Evolutionary conservation across 495 filamentous ascomycete species (phyloP), one percentile per base, ranked within the genome.

Genomic region (Cryomyces minteri): DNA sequence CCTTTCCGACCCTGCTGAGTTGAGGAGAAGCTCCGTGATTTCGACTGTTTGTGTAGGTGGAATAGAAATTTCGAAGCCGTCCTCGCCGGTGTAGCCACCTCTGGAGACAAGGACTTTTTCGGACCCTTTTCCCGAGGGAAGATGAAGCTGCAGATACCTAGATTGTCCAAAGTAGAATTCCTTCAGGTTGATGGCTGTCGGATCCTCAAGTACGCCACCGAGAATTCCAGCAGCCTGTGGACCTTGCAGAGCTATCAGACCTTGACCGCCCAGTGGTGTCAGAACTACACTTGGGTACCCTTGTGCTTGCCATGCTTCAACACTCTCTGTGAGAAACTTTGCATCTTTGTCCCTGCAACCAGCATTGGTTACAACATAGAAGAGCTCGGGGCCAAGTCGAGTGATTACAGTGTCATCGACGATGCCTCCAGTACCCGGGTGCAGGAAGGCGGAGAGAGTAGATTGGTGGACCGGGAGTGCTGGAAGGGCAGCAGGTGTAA

Each of bases 361-460:
- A n/a, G 90, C 90, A 61, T 98, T 98, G 31, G 88, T 94, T 42
- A 98, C 90, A 34, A 95, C 70, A 63, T 95, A 94, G 64, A 92
- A 94, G 32, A 61, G 54, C 38, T 81, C 74, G 11, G 72, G 70
- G 10, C 67, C 67, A 7, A 87, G 68, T 46, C 79, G 67, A 18
- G 86, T 92, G 53, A 98, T 79, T 45, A 98, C 80, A 6, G 79
- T 82, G 61, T 98, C 90, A 55, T 98, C 90, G 30, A 94, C 74
- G 48, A 96, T 94, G 11, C 90, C 88, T 32, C 90, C 90, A 0
- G 81, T 88, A 0, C 66, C 67, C 4, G 78, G 75, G 53, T 78
- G 77, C 31, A 98, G 67, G 14, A 98, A 66, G n/a, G 74, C 76
- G 6, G 81, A 88, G 3, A 98, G 72, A 4, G 83, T 88, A 43